phyloP scores from a whole-genome alignment of 2,329 filamentous ascomycete genomes.

The Samsoniella hepiali region DNA sequence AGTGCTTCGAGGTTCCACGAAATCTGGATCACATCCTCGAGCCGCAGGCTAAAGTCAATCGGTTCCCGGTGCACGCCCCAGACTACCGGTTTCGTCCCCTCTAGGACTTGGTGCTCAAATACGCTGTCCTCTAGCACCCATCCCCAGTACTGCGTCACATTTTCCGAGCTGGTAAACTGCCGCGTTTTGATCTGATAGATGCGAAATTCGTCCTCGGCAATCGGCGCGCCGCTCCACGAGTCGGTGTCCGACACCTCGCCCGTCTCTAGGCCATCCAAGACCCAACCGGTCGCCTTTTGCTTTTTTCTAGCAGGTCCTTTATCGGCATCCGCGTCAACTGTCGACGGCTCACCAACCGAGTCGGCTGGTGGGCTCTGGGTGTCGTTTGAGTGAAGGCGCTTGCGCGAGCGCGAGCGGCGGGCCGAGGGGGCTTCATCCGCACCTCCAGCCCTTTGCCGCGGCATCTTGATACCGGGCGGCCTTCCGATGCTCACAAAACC shows the following conservation, averaged over 20 bases:
- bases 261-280: constrained; percentile 11
- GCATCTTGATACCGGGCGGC: constrained; percentile 46
- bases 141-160: constrained; percentile 55
- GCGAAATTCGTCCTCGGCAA: constrained; percentile 49
- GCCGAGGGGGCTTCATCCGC: constrained; percentile 18
- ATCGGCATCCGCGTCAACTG: background rate
- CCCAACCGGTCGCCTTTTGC: background rate
- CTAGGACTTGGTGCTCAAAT: constrained; percentile 55
- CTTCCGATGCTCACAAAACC: constrained; percentile 57
- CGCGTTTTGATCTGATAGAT: constrained; percentile 51
- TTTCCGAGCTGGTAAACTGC: constrained; percentile 42
- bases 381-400: background rate
- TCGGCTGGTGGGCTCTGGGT: background rate
- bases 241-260: constrained; percentile 44
- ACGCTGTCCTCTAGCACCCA: constrained; percentile 41
- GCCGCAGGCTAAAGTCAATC: constrained; percentile 47
- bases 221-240: constrained; percentile 44
- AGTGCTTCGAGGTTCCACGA: constrained; percentile 41
- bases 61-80: constrained; percentile 52
- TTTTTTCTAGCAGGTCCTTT: background rate
- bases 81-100: constrained; percentile 38
- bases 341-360: background rate
- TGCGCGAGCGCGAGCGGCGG: constrained; percentile 15
- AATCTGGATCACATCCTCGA: constrained; percentile 46
- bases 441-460: constrained; percentile 1